Conservation (phyloP, 176 grass and related monocot species). For the Avena atlantica region DNA sequence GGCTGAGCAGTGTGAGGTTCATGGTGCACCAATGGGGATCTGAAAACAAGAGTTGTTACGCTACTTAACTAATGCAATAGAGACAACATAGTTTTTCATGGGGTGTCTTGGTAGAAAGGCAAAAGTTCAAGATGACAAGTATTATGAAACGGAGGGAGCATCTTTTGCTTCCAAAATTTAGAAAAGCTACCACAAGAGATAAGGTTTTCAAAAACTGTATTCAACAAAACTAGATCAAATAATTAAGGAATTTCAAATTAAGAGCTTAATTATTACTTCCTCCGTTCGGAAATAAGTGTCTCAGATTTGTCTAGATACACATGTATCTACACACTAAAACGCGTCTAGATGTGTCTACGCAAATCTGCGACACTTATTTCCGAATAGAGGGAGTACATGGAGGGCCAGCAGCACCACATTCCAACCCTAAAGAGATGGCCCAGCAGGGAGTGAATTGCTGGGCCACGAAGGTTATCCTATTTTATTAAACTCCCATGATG, state of each 20-base stretch:
- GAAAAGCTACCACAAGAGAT: neutral
- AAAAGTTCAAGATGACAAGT: neutral
- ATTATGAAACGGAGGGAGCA: neutral
- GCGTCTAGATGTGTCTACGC: too few relatives aligned
- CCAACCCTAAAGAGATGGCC: neutral
- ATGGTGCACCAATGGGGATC: neutral
- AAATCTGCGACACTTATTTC: too few relatives aligned
- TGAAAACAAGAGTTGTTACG: neutral
- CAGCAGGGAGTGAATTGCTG: neutral
- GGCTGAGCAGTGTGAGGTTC: neutral
- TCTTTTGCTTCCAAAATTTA: conserved; percentile 17
- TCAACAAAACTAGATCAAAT: neutral
- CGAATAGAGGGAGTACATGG: neutral
- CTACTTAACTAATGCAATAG: neutral
- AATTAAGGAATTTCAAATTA: neutral
- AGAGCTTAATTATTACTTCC: neutral
- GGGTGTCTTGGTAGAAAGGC: neutral
- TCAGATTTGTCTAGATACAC: too few relatives aligned
- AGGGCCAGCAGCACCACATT: neutral
- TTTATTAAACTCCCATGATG: neutral
- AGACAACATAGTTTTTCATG: neutral
- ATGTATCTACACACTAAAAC: too few relatives aligned
- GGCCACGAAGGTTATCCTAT: neutral
- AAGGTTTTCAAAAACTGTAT: neutral
- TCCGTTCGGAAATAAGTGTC: too few relatives aligned